Evolutionary conservation across 2,329 filamentous ascomycete genomes (phyloP).

Genomic region (Rutstroemia sp.): DNA sequence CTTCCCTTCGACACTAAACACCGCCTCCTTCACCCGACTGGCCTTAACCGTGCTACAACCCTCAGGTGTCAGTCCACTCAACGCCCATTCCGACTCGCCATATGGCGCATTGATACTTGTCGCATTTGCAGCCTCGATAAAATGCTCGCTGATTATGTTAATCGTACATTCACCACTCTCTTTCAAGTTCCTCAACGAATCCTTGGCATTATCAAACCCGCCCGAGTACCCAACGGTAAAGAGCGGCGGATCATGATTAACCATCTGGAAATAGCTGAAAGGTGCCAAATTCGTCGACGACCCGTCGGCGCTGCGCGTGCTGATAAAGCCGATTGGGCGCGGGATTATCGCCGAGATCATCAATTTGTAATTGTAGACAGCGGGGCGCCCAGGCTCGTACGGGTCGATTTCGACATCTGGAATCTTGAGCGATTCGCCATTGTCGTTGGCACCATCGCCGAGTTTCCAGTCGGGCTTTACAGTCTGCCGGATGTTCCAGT

Average conservation of each 20-base stretch:
- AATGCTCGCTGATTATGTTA: constrained; percentile 82
- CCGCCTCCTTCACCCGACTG: constrained; percentile 70
- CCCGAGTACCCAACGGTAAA: constrained; percentile 56
- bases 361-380: constrained; percentile 80
- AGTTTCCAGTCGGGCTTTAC: constrained; percentile 57
- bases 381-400: constrained; percentile 59
- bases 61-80: constrained; percentile 68
- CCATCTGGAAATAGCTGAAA: constrained; percentile 78
- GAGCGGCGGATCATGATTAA: constrained; percentile 80
- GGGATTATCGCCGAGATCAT: constrained; percentile 79
- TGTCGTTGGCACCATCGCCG: constrained; percentile 57
- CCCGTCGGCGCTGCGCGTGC: constrained; percentile 52
- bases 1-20: constrained; percentile 77
- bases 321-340: constrained; percentile 66
- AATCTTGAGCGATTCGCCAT: constrained; percentile 38
- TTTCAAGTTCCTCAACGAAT: constrained; percentile 67
- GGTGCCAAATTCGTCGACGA: constrained; percentile 70
- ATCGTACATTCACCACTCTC: constrained; percentile 71
- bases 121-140: constrained; percentile 82
- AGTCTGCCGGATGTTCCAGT: constrained; percentile 55
- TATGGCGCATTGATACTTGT: constrained; percentile 70
- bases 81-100: constrained; percentile 70
- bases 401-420: constrained; percentile 75
- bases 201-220: constrained; percentile 53
- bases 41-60: constrained; percentile 59